Percentiles rank a stretch among this genome's conserved stretches.
phyloP scores from a whole-genome alignment of 768 basidiomycete genomes.

The Epithele typhae region DNA sequence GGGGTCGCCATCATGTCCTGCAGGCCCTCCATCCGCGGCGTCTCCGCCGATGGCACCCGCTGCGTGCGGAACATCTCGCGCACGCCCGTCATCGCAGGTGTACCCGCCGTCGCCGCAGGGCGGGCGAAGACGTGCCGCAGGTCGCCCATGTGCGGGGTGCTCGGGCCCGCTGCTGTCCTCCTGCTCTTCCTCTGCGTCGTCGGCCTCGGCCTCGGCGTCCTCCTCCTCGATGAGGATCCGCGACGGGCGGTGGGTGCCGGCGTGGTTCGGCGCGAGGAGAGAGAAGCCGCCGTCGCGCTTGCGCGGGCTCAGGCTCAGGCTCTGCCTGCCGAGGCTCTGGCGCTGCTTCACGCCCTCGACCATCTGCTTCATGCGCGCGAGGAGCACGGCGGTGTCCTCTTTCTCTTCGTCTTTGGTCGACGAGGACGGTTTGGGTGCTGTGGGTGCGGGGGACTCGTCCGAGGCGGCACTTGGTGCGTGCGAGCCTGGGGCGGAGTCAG shows the following conservation, averaged over 20 bases:
- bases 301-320: conserved; percentile 16
- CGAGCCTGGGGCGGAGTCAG: background rate
- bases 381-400: conserved; percentile 29
- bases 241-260: conserved; percentile 31
- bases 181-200: conserved; percentile 15
- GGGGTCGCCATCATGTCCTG: conserved; percentile 30
- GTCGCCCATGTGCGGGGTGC: conserved; percentile 27
- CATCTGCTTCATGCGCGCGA: conserved; percentile 34
- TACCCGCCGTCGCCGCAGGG: conserved; percentile 11
- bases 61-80: conserved; percentile 29
- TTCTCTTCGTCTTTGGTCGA: conserved; percentile 19
- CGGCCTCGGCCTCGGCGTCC: no score
- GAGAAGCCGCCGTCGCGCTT: conserved; percentile 21
- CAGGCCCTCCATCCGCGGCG: conserved; percentile 33
- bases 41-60: conserved; percentile 13
- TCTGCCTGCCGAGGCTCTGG: conserved; percentile 22
- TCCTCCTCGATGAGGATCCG: conserved; percentile 9
- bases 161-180: conserved; percentile 9
- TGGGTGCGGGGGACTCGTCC: background rate
- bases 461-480: background rate
- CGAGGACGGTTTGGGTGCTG: background rate
- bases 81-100: conserved; percentile 26
- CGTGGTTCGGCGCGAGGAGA: conserved; percentile 13
- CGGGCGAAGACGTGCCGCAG: conserved; percentile 29
- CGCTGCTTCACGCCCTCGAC: conserved; percentile 33